Conservation (phyloP, 2,329 filamentous ascomycete genomes). For the Xylariaceae sp. region DNA sequence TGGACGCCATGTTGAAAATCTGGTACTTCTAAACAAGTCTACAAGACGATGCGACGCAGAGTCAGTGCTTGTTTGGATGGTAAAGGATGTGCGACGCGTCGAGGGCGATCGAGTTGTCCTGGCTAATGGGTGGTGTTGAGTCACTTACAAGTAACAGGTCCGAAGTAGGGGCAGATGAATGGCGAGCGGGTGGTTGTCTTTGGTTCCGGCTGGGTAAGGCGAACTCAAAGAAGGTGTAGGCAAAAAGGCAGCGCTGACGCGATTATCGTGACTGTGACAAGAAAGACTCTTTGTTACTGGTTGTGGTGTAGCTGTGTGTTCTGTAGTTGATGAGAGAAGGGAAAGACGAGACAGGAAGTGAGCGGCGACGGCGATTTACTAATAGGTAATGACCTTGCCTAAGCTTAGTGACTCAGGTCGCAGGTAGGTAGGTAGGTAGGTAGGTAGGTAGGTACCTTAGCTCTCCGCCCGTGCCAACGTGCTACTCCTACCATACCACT, state of each 20-base stretch:
- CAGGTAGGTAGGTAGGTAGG: too few species aligned
- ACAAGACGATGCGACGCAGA: slow-evolving; percentile 21
- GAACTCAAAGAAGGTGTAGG: slow-evolving; percentile 29
- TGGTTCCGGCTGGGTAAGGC: slow-evolving; percentile 21
- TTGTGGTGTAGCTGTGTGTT: slow-evolving; percentile 29
- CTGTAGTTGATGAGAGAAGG: slow-evolving; percentile 45
- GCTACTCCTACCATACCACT: too few species aligned
- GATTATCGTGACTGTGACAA: slow-evolving; percentile 59
- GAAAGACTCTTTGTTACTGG: slow-evolving; percentile 46
- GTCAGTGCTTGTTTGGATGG: slow-evolving; percentile 22
- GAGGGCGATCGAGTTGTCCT: slow-evolving; percentile 9
- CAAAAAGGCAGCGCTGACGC: slow-evolving; percentile 48
- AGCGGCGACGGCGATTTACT: slow-evolving; percentile 27
- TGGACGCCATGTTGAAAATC: slow-evolving; percentile 55
- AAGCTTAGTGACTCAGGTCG: too few species aligned
- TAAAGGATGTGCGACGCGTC: slow-evolving; percentile 17
- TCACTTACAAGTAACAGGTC: slow-evolving; percentile 33
- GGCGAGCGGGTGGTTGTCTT: slow-evolving; percentile 7
- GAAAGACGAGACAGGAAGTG: slow-evolving; percentile 31
- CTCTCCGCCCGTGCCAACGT: too few species aligned
- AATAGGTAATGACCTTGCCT: slow-evolving; percentile 3
- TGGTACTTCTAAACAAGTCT: slow-evolving; percentile 45
- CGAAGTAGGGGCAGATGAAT: slow-evolving; percentile 27
- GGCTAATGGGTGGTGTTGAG: slow-evolving; percentile 13
- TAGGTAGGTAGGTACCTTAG: too few species aligned